A percentile compares a stretch with the other conserved stretches of the same genome.
phyloP scores from a whole-genome alignment of 805 yeast genomes.

The Cyberlindnera xishuangbannaensis region DNA sequence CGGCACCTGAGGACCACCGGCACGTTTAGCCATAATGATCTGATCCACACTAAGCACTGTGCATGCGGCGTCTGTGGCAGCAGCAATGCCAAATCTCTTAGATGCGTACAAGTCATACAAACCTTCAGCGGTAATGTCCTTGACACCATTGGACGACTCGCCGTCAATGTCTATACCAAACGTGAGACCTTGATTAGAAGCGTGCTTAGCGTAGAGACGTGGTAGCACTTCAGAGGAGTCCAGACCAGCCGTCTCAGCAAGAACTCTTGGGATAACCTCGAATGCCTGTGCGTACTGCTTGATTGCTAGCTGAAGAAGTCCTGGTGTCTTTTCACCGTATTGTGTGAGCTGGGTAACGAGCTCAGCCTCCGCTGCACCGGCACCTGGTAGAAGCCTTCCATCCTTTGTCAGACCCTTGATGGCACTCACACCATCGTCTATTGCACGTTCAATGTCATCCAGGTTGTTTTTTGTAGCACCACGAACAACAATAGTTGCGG shows the following conservation, averaged over 20 bases:
- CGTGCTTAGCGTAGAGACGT: conserved; percentile 83
- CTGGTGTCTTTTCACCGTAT: conserved; percentile 92
- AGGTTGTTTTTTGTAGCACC: conserved; percentile 94
- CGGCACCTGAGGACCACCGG: conserved; percentile 95
- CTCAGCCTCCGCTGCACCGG: conserved; percentile 92
- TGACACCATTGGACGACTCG: conserved; percentile 57
- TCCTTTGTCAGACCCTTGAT: conserved; percentile 87
- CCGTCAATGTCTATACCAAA: conserved; percentile 79
- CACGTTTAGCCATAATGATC: conserved; percentile 97
- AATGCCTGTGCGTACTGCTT: conserved; percentile 92
- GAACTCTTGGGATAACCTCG: conserved; percentile 86
- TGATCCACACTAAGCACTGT: conserved; percentile 92
- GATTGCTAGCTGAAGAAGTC: conserved; percentile 86
- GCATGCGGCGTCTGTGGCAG: conserved; percentile 93
- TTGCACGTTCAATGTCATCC: conserved; percentile 95
- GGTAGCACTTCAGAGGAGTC: conserved; percentile 89
- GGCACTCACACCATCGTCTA: conserved; percentile 93
- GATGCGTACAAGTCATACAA: conserved; percentile 76
- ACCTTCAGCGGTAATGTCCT: conserved; percentile 63
- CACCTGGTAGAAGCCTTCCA: conserved; percentile 81
- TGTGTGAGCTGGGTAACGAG: conserved; percentile 71
- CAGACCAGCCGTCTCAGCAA: conserved; percentile 92
- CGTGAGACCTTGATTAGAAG: conserved; percentile 35
- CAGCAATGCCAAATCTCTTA: conserved; percentile 80
- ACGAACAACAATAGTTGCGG: conserved; percentile 88